Evolutionary conservation across 352 stramenopile genomes (phyloP).

Genomic region (Phytophthora quininea): DNA sequence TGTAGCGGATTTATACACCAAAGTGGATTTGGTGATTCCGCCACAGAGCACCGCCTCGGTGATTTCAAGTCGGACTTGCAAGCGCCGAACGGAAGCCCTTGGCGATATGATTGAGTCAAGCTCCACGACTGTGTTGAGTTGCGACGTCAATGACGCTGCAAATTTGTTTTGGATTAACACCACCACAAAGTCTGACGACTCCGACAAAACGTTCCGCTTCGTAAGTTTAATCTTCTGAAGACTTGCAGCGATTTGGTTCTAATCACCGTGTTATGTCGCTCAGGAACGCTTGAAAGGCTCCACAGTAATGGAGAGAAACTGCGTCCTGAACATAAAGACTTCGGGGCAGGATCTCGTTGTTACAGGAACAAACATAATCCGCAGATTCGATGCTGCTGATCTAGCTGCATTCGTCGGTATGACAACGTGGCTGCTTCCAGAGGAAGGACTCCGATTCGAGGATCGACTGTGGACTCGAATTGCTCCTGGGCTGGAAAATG

Average conservation of each 20-base stretch:
- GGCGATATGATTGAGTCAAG: background rate
- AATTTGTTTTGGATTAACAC: background rate
- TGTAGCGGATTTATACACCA: background rate
- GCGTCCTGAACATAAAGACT: background rate
- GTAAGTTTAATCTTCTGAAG: background rate
- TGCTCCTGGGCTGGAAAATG: too few relatives aligned
- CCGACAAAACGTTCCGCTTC: background rate
- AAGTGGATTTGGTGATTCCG: background rate
- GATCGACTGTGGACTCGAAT: background rate
- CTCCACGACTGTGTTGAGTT: background rate
- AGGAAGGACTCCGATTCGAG: background rate
- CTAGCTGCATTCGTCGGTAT: background rate
- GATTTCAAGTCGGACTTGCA: background rate
- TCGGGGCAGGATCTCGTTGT: too few relatives aligned
- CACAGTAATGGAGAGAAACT: background rate
- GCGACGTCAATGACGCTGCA: background rate
- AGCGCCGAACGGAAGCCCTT: background rate
- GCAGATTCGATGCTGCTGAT: background rate
- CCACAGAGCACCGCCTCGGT: background rate
- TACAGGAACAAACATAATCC: background rate
- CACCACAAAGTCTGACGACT: background rate
- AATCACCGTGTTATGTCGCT: too few relatives aligned
- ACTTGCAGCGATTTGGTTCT: too few relatives aligned
- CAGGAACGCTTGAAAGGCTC: too few relatives aligned
- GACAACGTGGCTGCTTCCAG: background rate